Conservation (phyloP, 208 protist species). For the Angomonas deanei region DNA sequence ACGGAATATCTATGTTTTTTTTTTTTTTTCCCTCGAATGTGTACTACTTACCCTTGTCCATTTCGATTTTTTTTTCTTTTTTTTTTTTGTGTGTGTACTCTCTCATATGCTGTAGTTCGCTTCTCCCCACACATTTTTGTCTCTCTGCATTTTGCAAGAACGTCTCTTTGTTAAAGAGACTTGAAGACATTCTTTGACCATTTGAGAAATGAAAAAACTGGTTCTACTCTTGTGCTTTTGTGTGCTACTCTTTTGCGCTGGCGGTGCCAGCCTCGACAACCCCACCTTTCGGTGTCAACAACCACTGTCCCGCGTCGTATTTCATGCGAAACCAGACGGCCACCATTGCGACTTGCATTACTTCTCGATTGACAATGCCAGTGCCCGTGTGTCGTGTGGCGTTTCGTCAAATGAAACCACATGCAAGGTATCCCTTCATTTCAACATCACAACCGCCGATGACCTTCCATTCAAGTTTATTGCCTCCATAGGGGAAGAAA, state of each 20-base stretch:
- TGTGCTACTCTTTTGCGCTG: background rate
- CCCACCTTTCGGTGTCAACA: background rate
- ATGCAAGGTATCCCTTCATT: background rate
- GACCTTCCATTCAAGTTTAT: background rate
- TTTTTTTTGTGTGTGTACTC: conserved; percentile 3
- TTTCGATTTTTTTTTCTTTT: conserved; percentile 11
- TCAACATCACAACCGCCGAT: background rate
- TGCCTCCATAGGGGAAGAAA: background rate
- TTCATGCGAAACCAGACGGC: background rate
- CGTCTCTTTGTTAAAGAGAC: background rate
- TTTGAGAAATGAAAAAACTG: background rate
- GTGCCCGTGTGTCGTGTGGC: background rate
- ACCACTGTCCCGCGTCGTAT: background rate
- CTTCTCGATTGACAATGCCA: background rate
- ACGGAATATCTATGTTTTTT: no score
- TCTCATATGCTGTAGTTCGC: background rate
- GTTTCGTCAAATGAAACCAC: background rate
- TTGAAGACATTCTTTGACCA: background rate
- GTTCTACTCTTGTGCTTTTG: background rate
- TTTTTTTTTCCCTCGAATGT: background rate
- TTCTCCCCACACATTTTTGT: background rate
- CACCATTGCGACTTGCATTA: background rate
- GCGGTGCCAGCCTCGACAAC: background rate
- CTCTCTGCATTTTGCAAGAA: background rate
- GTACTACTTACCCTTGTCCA: background rate